A percentile compares a stretch with the other conserved stretches of the same genome.
These are phyloP conservation scores for Stachybotrys elegans DNA, from an alignment of 2,329 filamentous ascomycete genomes.

Conservation along the genomic window DNA sequence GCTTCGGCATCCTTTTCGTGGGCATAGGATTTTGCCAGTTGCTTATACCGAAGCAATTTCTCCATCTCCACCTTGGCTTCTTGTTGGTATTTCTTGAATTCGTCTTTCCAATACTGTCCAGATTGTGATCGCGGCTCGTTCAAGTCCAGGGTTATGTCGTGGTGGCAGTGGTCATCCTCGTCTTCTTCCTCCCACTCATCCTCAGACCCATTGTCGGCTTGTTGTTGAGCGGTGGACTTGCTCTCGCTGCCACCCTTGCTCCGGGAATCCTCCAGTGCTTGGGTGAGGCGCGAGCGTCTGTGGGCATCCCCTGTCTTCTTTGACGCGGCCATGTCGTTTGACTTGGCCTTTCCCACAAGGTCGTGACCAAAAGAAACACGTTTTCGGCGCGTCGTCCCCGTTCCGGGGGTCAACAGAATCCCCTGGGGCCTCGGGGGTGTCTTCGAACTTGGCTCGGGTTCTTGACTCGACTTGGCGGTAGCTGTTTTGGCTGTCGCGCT, in stretches of 20 bases:
- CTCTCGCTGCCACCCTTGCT: conserved; percentile 7
- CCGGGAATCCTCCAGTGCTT: conserved; percentile 39
- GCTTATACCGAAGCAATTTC: conserved; percentile 74
- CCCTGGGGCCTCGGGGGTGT: conserved; percentile 50
- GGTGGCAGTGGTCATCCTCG: conserved; percentile 39
- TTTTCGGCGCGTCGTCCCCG: conserved; percentile 54
- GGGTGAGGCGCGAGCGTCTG: conserved; percentile 38
- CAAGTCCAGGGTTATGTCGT: conserved; percentile 64
- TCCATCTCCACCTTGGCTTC: conserved; percentile 70
- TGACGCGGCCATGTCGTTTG: conserved; percentile 25
- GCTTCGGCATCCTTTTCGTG: conserved; percentile 72
- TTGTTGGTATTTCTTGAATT: conserved; percentile 68
- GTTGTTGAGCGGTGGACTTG: conserved; percentile 7
- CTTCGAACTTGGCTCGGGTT: conserved; percentile 22
- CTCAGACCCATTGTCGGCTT: conserved; percentile 23
- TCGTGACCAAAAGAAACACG: conserved; percentile 61
- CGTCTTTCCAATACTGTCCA: conserved; percentile 74
- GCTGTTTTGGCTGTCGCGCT: conserved; percentile 17
- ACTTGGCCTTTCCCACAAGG: conserved; percentile 37
- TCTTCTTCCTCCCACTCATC: conserved; percentile 50
- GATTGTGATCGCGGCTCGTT: conserved; percentile 71
- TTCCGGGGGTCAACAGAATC: conserved; percentile 61
- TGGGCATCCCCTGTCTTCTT: conserved; percentile 16
- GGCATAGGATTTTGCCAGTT: conserved; percentile 72
- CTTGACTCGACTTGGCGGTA: conserved; percentile 15